Conservation (phyloP, 441 rosid genomes). For the Populus trichocarpa region DNA sequence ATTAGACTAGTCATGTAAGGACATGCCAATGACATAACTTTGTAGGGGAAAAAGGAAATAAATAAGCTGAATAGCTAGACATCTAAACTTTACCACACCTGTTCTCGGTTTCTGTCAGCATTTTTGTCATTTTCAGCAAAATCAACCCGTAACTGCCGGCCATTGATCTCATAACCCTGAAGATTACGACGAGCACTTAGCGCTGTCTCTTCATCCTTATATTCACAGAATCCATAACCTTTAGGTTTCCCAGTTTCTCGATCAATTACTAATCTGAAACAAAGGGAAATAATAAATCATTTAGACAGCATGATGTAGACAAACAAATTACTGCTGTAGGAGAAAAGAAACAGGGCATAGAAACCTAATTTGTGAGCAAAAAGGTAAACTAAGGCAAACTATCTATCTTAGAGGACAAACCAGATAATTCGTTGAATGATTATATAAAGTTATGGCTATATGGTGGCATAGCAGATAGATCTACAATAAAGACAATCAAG, state of each 20-base stretch:
- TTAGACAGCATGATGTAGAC: not conserved
- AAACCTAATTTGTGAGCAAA: not conserved
- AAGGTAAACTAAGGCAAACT: not conserved
- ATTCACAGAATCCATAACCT: conserved; percentile 98
- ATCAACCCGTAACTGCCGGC: conserved; percentile 94
- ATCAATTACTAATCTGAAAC: conserved; percentile 83
- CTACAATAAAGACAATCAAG: not conserved
- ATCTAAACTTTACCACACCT: conserved; percentile 33
- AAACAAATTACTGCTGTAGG: not conserved
- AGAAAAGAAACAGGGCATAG: not conserved
- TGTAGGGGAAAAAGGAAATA: not conserved
- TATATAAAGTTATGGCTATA: not conserved
- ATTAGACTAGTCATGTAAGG: not conserved
- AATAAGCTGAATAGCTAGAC: not conserved
- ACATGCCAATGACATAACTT: not conserved
- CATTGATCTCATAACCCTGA: conserved; percentile 90
- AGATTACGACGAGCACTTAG: conserved; percentile 98
- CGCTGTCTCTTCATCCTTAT: conserved; percentile 97
- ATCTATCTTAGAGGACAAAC: not conserved
- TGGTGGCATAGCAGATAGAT: not conserved
- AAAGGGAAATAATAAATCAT: conserved; percentile 16
- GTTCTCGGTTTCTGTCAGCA: conserved; percentile 71
- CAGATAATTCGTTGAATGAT: not conserved
- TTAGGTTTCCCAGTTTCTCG: conserved; percentile 99
- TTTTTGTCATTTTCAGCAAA: conserved; percentile 99